Evolutionary conservation across 2,329 filamentous ascomycete species (phyloP).

Genomic region (Catunica adiposa): DNA sequence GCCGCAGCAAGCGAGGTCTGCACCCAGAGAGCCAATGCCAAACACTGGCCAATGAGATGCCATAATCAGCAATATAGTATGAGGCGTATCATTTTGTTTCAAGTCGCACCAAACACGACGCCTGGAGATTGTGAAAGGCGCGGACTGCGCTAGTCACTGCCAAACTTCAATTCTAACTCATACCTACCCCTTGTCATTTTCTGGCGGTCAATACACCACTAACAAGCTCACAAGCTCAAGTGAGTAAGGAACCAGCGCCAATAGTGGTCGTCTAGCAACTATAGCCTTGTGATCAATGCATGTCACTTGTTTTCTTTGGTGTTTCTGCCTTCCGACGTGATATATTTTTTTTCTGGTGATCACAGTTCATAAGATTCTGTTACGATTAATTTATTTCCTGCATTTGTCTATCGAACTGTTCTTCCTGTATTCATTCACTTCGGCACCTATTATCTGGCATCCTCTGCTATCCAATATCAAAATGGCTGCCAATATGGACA

Average conservation of each 20-base stretch:
- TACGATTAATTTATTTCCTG: neutral
- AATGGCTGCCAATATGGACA: slow-evolving; percentile 33
- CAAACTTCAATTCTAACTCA: neutral
- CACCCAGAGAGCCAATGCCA: neutral
- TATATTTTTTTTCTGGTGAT: neutral
- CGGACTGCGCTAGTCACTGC: neutral
- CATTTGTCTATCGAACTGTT: neutral
- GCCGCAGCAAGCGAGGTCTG: neutral
- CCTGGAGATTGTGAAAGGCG: neutral
- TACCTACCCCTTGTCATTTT: neutral
- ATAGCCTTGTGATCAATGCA: neutral
- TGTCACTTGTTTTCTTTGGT: neutral
- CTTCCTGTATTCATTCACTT: neutral
- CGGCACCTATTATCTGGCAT: neutral
- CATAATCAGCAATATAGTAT: neutral
- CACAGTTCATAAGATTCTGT: too few relatives aligned
- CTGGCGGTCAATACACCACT: neutral
- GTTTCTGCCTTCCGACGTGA: slow-evolving; percentile 8
- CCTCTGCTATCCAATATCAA: slow-evolving; percentile 4
- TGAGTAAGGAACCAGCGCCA: neutral
- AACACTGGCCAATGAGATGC: neutral
- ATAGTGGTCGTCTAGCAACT: neutral
- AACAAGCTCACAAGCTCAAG: too few relatives aligned
- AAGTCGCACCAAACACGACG: neutral
- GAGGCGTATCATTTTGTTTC: neutral